Evolutionary conservation across 345 rosid genomes (phyloP), one percentile per base, ranked within the genome.

Genomic region (Eucalyptus marginata): DNA sequence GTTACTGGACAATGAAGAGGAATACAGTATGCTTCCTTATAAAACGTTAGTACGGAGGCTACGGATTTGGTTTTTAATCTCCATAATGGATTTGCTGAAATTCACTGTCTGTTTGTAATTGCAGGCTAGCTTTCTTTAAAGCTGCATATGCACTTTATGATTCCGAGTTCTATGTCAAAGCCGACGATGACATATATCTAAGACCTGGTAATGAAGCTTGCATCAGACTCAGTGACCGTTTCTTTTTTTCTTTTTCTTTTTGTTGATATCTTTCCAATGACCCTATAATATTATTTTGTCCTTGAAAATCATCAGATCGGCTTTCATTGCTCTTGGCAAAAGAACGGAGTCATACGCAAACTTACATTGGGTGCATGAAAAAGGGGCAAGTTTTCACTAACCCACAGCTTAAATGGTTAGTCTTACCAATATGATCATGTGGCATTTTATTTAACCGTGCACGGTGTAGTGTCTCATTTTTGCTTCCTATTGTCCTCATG

Each of bases 1-100:
- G 92, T 89, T 97, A 71, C 93, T 97, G 40, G 99, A 97, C 92
- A 95, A 94, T 9, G 96, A 96, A 94, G 98, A 97, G 97, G 96
- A 96, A 96, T 97, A 97, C 88, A 97, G 99, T 94, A 94, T 95
- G 95, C 99, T 97, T 52, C 99, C 99, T 5, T 94, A 96, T 95
- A 97, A 97, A 97, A 97, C 99, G 99, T 97, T 91, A 95, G 90
- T 86, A 84, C 18, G 43, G 76, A 52, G 86, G 31, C 71, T 22
- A 51, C 33, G 71, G 52, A 46, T 40, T 52, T 89, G 81, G 64
- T 86, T 49, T 88, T 24, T 52, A 54, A 33, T 84, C 54, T 87
- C 86, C 68, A 43, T 50, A 24, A 22, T 76, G 87, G 71, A 66
- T 86, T 20, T 89, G 16, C 50, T 68, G 46, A 33, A 43, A 43